Evolutionary conservation across 306 rosid genomes (phyloP).

Genomic region (Quercus suber): DNA sequence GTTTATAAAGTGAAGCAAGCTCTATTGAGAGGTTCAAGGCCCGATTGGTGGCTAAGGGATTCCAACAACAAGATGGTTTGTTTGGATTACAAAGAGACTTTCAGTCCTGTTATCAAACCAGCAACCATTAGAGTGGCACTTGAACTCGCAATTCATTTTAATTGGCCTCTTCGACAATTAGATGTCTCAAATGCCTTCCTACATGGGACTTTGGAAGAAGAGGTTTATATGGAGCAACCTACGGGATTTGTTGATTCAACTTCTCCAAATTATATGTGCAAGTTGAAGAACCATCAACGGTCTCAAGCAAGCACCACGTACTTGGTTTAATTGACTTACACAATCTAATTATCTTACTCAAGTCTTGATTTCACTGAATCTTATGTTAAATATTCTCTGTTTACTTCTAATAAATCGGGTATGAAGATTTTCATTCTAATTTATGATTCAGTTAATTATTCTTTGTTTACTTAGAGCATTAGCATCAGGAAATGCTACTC

Average conservation of each 20-base stretch:
- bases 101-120: not conserved
- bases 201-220: not conserved
- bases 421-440: not conserved
- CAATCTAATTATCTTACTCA: not conserved
- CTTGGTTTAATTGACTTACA: not conserved
- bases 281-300: no score
- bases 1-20: not conserved
- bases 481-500: no score
- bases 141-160: not conserved
- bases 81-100: not conserved
- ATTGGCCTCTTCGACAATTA: no score
- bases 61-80: not conserved
- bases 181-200: not conserved
- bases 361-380: not conserved
- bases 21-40: not conserved
- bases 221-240: not conserved
- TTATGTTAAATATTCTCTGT: no score
- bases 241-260: not conserved
- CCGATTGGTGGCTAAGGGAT: not conserved
- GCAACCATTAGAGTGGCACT: not conserved
- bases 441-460: no score
- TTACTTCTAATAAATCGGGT: not conserved
- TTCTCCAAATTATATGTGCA: not conserved
- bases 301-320: no score
- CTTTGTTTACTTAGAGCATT: not conserved